Evolutionary conservation across 805 yeast species (phyloP).

Genomic region (Kodamaea restingae): DNA sequence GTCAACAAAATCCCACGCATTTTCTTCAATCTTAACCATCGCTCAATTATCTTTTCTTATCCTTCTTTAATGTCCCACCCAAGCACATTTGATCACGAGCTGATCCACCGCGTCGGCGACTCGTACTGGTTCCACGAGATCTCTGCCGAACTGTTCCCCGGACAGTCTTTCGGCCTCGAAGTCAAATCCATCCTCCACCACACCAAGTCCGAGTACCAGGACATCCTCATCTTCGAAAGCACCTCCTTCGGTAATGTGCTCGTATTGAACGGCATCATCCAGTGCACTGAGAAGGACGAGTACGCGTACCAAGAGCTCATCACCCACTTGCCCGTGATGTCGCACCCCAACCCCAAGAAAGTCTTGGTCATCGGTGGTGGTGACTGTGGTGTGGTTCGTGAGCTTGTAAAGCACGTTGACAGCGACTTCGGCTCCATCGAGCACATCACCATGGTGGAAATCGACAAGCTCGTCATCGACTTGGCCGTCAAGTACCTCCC

Average conservation of each 20-base stretch:
- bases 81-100: slow-evolving; percentile 23
- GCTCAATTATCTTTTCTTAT: not conserved
- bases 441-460: slow-evolving; percentile 76
- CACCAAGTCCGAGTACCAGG: slow-evolving; percentile 70
- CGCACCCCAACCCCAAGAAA: slow-evolving; percentile 69
- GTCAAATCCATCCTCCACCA: slow-evolving; percentile 65
- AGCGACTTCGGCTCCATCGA: slow-evolving; percentile 45
- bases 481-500: slow-evolving; percentile 72
- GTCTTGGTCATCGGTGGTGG: slow-evolving; percentile 94
- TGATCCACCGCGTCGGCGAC: slow-evolving; percentile 23
- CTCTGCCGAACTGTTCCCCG: slow-evolving; percentile 72
- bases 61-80: not conserved
- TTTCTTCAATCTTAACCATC: not conserved
- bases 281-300: slow-evolving; percentile 89
- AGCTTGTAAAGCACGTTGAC: slow-evolving; percentile 66
- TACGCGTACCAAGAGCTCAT: slow-evolving; percentile 93
- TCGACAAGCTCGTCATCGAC: slow-evolving; percentile 77
- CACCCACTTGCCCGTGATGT: slow-evolving; percentile 73
- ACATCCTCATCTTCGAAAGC: slow-evolving; percentile 74
- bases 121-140: slow-evolving; percentile 74
- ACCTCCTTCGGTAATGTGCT: slow-evolving; percentile 79
- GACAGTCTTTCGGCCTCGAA: slow-evolving; percentile 72
- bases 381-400: slow-evolving; percentile 92
- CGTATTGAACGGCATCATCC: slow-evolving; percentile 85
- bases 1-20: no score